A percentile compares a stretch with the other conserved stretches of the same genome.
Evolutionary conservation across 768 basidiomycete genomes (phyloP).

Genomic region (Termitomyces eurrhizus): DNA sequence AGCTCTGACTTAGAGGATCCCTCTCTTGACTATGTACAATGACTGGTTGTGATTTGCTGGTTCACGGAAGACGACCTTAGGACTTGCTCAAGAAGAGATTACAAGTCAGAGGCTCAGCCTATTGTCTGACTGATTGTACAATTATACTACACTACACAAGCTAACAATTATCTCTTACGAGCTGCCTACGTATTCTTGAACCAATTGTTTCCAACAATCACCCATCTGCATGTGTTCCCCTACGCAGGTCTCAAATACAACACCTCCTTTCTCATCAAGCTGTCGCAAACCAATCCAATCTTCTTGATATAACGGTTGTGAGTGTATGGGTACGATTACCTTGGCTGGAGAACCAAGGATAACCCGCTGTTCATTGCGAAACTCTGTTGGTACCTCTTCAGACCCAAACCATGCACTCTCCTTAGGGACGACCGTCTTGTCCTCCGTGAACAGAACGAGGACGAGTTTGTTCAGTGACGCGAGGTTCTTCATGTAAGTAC

Average conservation of each 20-base stretch:
- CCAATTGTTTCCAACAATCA: constrained; percentile 57
- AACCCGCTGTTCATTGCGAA: constrained; percentile 13
- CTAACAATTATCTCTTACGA: background rate
- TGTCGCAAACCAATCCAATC: constrained; percentile 79
- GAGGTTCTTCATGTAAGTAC: constrained; percentile 57
- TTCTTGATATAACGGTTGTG: constrained; percentile 68
- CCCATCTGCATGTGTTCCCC: constrained; percentile 75
- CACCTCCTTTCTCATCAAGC: constrained; percentile 62
- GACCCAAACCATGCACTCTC: constrained; percentile 88
- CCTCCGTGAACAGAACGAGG: constrained; percentile 68
- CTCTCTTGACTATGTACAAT: background rate
- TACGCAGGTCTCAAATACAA: constrained; percentile 60
- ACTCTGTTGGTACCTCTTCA: constrained; percentile 44
- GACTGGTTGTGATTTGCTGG: too few species aligned
- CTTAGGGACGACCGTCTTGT: constrained; percentile 78
- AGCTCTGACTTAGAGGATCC: background rate
- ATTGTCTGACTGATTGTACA: background rate
- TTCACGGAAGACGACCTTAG: background rate
- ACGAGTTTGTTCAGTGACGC: constrained; percentile 62
- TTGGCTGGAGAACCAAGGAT: constrained; percentile 10
- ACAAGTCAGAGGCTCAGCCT: background rate
- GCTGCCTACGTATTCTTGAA: constrained; percentile 37
- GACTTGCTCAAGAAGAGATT: background rate
- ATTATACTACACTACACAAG: background rate
- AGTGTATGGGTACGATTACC: constrained; percentile 62